Evolutionary conservation across 768 basidiomycete species (phyloP).

Genomic region (Pulveroboletus ravenelii): DNA sequence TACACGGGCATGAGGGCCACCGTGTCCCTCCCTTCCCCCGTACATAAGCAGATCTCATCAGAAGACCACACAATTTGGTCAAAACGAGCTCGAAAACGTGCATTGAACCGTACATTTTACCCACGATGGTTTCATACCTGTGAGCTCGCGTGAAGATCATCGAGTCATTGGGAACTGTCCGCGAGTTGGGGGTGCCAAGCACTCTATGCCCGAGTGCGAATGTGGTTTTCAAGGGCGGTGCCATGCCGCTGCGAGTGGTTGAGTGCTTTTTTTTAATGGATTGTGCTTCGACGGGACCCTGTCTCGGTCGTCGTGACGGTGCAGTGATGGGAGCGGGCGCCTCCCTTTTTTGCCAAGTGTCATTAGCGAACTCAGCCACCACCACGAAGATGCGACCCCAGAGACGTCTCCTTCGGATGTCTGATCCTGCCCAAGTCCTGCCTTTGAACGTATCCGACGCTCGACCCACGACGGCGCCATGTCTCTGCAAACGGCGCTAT

Average conservation of each 20-base stretch:
- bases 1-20: background rate
- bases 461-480: background rate
- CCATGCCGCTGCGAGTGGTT: too few relatives aligned
- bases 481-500: conserved; percentile 3
- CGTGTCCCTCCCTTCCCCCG: background rate
- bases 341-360: too few relatives aligned
- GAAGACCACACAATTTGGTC: conserved; percentile 26
- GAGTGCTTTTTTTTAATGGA: too few relatives aligned
- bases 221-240: too few relatives aligned
- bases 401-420: conserved; percentile 2
- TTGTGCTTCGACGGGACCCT: too few relatives aligned
- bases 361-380: too few relatives aligned
- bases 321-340: too few relatives aligned
- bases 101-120: conserved; percentile 10
- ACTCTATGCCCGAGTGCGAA: too few relatives aligned
- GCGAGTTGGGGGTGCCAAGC: background rate
- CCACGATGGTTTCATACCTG: conserved; percentile 24
- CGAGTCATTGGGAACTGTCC: background rate
- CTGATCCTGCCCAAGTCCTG: conserved; percentile 12
- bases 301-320: too few relatives aligned
- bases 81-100: conserved; percentile 24
- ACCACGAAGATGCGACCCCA: conserved; percentile 12
- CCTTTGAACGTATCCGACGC: conserved; percentile 14
- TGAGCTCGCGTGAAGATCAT: conserved; percentile 4
- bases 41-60: conserved; percentile 20